Conservation (phyloP, 345 rosid genomes). For the Hirschfeldia incana region DNA sequence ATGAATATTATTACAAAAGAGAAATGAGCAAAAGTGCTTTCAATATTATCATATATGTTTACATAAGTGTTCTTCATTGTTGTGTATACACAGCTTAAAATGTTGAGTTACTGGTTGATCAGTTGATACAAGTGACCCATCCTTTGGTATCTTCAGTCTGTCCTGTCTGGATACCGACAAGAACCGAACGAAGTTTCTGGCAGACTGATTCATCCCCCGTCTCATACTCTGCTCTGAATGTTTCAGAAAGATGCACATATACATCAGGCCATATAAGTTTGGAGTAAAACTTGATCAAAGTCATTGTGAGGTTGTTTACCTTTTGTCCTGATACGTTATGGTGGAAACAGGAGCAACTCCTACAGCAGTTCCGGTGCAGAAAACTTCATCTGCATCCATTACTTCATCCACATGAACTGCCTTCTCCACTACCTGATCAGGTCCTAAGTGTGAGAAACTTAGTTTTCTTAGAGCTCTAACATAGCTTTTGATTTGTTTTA, state of each 20-base stretch:
- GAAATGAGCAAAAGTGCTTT: conserved; percentile 12
- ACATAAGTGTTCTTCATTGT: neutral
- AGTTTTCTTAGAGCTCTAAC: neutral
- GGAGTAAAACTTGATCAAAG: neutral
- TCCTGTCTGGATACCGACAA: conserved; percentile 80
- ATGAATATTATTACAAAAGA: neutral
- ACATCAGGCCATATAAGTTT: conserved; percentile 11
- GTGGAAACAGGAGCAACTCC: conserved; percentile 55
- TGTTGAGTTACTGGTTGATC: conserved; percentile 5
- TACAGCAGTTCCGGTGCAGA: conserved; percentile 61
- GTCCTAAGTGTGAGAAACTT: conserved; percentile 8
- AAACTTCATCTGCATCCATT: conserved; percentile 56
- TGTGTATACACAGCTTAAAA: neutral
- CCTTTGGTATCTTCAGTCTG: conserved; percentile 64
- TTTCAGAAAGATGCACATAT: neutral
- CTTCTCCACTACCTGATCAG: conserved; percentile 46
- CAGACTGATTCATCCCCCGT: conserved; percentile 46
- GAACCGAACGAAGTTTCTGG: conserved; percentile 52
- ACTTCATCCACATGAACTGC: conserved; percentile 46
- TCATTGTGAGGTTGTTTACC: conserved; percentile 31
- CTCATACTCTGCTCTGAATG: conserved; percentile 59
- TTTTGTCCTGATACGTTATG: conserved; percentile 45
- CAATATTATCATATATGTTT: neutral
- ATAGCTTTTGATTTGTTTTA: conserved; percentile 5
- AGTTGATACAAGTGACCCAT: conserved; percentile 61